Evolutionary conservation across 257 asterid genomes (phyloP).

Genomic region (Cruciata laevipes): DNA sequence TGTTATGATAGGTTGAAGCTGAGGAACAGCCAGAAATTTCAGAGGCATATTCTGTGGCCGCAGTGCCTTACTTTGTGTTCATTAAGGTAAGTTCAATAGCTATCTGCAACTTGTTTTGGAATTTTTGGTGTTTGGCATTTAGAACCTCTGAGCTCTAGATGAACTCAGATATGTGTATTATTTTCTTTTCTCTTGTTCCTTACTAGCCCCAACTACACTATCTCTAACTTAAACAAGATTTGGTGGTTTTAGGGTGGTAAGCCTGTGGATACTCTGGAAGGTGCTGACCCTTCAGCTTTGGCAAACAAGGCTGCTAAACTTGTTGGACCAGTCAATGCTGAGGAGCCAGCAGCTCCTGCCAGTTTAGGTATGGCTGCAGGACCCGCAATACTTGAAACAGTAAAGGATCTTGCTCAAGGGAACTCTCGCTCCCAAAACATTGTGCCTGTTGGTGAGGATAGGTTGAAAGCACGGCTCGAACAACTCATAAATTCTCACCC

Average conservation of each 20-base stretch:
- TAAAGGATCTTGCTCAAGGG: conserved; percentile 57
- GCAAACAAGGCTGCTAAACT: conserved; percentile 96
- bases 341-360: conserved; percentile 95
- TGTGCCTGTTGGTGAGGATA: conserved; percentile 24
- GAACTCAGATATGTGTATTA: background rate
- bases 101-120: background rate
- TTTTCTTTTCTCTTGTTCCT: background rate
- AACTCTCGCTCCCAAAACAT: conserved; percentile 34
- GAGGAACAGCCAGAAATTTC: conserved; percentile 96
- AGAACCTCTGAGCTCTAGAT: background rate
- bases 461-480: conserved; percentile 45
- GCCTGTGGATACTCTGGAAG: conserved; percentile 75
- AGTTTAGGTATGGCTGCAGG: conserved; percentile 99
- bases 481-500: conserved; percentile 66
- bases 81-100: conserved; percentile 50
- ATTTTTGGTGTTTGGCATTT: background rate
- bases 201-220: background rate
- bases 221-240: conserved; percentile 4
- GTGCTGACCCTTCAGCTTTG: conserved; percentile 93
- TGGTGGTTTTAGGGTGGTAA: conserved; percentile 62
- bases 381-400: conserved; percentile 71
- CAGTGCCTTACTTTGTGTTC: conserved; percentile 88
- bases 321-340: conserved; percentile 62
- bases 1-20: conserved; percentile 76
- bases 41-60: conserved; percentile 77